Evolutionary conservation across 1,284 basidiomycete genomes (phyloP), one percentile per base, ranked within the genome.

Genomic region (Apiotrichum brassicae): DNA sequence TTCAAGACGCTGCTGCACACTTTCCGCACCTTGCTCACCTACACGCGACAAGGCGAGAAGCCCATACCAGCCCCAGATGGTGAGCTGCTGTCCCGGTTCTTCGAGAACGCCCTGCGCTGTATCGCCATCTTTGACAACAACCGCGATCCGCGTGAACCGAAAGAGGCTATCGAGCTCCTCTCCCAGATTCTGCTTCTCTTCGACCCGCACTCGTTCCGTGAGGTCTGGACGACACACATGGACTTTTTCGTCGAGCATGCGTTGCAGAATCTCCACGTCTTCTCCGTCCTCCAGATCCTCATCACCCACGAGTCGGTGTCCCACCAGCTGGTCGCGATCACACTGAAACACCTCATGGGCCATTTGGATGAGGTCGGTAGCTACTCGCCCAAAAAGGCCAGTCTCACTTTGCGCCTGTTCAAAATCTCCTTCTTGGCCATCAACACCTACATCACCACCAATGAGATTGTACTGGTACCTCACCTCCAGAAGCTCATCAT

Each of bases 341-440:
- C 97, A 25, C 81, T 99, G 51, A 82, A 85, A 40, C 92, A 90
- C 72, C 81, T 98, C 43, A 84, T 95, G 49, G 82, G 84, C 25
- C 81, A 85, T 41, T 81, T 99, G 14, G 86, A 85, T 24, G 76
- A 85, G 40, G 80, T 99, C 3, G 94, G 93, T 41, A 85, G 90
- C 56, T 82, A 86, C 64, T 86, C 93, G 62, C 86, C 90, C 61
- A 75, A 76, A 54, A 78, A 84, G 59, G 84, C 82, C 11, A 84
- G 86, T 3, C 82, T 86, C 1, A 87, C 86, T 11, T 84, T 98
- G 52, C 82, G 91, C 45, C 77, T 97, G 52, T 98, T 92, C 82
- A 98, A 97, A 76, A 87, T 97, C 81, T 86, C 91, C 8, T 99
- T 98, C 74, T 80, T 82, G 59, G 89, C 94, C 3, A 90, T 98